Conservation (phyloP, 345 rosid genomes). For the Citrus cavaleriei region DNA sequence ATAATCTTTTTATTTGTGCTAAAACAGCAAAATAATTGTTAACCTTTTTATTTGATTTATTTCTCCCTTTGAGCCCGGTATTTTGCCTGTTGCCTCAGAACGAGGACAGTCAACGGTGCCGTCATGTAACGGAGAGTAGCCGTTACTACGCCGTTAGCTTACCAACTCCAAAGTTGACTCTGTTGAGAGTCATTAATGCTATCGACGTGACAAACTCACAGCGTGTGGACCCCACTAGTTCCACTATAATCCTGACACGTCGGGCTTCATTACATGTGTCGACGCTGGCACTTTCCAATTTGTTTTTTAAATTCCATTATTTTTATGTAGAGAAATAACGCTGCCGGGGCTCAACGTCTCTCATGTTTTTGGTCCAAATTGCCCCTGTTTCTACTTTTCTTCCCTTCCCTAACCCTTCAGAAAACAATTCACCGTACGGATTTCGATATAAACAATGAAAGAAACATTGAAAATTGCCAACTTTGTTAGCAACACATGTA, state of each 20-base stretch:
- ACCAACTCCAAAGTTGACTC: neutral
- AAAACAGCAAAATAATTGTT: neutral
- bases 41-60: neutral
- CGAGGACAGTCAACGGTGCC: neutral
- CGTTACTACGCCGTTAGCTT: slow-evolving; percentile 15
- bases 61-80: too few species aligned
- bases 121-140: neutral
- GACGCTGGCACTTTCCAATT: neutral
- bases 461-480: too few species aligned
- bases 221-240: neutral
- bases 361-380: neutral
- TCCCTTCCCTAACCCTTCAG: neutral
- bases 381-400: neutral
- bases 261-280: slow-evolving; percentile 14
- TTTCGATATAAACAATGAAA: neutral
- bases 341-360: neutral
- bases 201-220: slow-evolving; percentile 9
- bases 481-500: too few species aligned
- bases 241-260: slow-evolving; percentile 17
- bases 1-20: too few species aligned
- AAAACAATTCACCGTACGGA: neutral
- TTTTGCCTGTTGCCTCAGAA: slow-evolving; percentile 13
- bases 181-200: neutral
- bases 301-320: neutral
- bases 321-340: neutral